Evolutionary conservation across 164 flowering plant genomes (phyloP).

Genomic region (Piper longum): DNA sequence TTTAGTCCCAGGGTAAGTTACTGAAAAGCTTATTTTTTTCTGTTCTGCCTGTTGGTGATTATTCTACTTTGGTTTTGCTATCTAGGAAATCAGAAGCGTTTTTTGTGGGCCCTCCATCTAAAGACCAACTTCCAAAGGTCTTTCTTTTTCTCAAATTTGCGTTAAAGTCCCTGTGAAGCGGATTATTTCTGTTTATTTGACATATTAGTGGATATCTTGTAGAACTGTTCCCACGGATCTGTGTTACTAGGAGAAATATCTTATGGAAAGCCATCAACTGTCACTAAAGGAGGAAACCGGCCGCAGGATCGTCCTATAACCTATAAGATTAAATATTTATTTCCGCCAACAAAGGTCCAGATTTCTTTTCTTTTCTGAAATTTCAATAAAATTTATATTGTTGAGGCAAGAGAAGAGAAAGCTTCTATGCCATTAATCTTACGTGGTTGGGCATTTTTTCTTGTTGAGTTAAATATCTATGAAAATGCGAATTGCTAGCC

Average conservation of each 20-base stretch:
- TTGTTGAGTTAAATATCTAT: background rate
- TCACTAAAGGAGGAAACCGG: conserved; percentile 22
- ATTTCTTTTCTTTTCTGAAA: background rate
- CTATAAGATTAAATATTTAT: conserved; percentile 54
- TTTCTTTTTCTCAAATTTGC: background rate
- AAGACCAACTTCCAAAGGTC: conserved; percentile 94
- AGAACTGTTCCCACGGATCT: conserved; percentile 71
- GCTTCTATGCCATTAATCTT: background rate
- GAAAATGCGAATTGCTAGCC: background rate
- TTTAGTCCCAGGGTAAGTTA: conserved; percentile 69
- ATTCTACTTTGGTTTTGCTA: background rate
- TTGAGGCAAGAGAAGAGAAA: background rate
- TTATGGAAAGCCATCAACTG: conserved; percentile 45
- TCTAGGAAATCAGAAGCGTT: conserved; percentile 65
- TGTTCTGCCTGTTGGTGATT: background rate
- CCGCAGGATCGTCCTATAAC: conserved; percentile 45
- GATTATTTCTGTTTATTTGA: background rate
- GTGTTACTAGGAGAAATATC: conserved; percentile 63
- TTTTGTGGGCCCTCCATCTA: conserved; percentile 73
- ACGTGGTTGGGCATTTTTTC: background rate
- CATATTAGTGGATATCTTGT: conserved; percentile 10
- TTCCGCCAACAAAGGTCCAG: conserved; percentile 76
- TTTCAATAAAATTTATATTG: background rate
- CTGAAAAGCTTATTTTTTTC: background rate
- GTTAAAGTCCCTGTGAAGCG: background rate